phyloP scores from a whole-genome alignment of 2,329 filamentous ascomycete species.

The Colletotrichum sp. region DNA sequence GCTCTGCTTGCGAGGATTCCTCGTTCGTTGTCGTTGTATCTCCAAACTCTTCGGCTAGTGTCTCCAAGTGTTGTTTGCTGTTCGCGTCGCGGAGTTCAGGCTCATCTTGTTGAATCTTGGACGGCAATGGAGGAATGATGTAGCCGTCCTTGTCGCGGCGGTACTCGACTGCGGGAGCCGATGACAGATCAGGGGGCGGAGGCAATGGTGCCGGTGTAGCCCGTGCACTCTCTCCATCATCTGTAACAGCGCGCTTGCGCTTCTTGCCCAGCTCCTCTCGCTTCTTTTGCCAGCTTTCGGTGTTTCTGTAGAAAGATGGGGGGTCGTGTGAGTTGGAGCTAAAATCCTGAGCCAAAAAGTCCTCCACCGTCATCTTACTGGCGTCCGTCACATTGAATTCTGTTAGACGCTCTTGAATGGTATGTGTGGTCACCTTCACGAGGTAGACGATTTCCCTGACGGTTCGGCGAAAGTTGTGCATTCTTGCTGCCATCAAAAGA shows the following conservation, averaged over 20 bases:
- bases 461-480: constrained; percentile 96
- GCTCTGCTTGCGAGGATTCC: background rate
- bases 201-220: constrained; percentile 15
- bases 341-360: constrained; percentile 77
- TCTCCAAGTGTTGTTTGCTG: constrained; percentile 15
- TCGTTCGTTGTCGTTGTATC: background rate
- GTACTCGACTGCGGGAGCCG: constrained; percentile 22
- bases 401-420: constrained; percentile 86
- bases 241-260: constrained; percentile 46
- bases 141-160: constrained; percentile 22
- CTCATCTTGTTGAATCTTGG: constrained; percentile 12
- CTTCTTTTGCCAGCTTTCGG: constrained; percentile 62
- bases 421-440: constrained; percentile 93
- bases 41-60: constrained; percentile 17
- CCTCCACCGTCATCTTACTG: constrained; percentile 83
- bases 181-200: constrained; percentile 25
- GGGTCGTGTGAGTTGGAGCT: constrained; percentile 69
- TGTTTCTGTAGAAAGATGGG: constrained; percentile 77
- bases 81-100: constrained; percentile 11
- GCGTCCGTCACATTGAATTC: constrained; percentile 91
- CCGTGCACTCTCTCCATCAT: constrained; percentile 31
- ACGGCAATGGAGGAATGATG: constrained; percentile 20
- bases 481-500: constrained; percentile 90
- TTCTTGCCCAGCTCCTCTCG: constrained; percentile 52
- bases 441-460: constrained; percentile 97